Percentiles rank a stretch among this genome's conserved stretches.
Evolutionary conservation across 2,329 filamentous ascomycete genomes (phyloP).

Genomic region (Colletotrichum kahawae): DNA sequence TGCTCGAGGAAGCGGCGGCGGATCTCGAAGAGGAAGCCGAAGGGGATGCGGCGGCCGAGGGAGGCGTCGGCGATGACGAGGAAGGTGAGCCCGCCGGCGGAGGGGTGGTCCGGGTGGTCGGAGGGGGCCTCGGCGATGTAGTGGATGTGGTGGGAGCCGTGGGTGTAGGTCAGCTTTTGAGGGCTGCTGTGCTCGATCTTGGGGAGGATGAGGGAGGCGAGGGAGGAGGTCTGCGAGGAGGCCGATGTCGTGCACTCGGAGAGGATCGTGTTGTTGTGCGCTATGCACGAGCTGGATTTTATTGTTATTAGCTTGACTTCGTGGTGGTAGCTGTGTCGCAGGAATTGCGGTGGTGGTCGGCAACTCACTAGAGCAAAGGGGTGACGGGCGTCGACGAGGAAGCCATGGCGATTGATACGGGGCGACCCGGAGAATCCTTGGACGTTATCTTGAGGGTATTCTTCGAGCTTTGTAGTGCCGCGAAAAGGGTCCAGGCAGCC

Average conservation of each 20-base stretch:
- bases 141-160: constrained; percentile 91
- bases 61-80: constrained; percentile 84
- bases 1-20: constrained; percentile 83
- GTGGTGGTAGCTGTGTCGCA: neutral
- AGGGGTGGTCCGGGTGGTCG: constrained; percentile 60
- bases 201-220: constrained; percentile 92
- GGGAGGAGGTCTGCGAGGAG: constrained; percentile 80
- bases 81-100: constrained; percentile 86
- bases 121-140: constrained; percentile 88
- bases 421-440: neutral
- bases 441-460: constrained; percentile 1
- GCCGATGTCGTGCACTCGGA: constrained; percentile 90
- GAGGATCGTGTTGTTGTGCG: constrained; percentile 91
- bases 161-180: constrained; percentile 93
- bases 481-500: neutral
- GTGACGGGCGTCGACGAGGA: constrained; percentile 72
- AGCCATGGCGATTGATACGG: constrained; percentile 57
- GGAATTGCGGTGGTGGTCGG: neutral
- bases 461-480: neutral
- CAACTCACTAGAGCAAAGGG: constrained; percentile 74
- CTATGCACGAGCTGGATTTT: constrained; percentile 82
- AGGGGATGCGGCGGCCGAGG: constrained; percentile 86
- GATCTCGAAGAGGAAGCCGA: constrained; percentile 89
- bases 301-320: constrained; percentile 16
- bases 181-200: constrained; percentile 84